Evolutionary conservation across 495 filamentous ascomycete species (phyloP).

Genomic region (Trichoderma orchidacearum): DNA sequence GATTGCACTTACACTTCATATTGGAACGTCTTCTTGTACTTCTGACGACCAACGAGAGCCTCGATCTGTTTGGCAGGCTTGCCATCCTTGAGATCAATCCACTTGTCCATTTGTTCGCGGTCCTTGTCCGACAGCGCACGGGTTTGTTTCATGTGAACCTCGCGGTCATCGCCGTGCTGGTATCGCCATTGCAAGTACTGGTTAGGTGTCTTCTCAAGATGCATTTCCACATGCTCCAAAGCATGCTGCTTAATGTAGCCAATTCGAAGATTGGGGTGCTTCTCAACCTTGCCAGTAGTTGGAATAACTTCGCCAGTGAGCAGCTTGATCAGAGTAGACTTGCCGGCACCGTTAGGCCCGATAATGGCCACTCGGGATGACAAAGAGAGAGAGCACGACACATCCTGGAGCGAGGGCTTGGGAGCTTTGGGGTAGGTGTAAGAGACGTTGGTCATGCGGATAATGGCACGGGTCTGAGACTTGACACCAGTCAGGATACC

Average conservation of each 20-base stretch:
- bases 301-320: constrained; percentile 93
- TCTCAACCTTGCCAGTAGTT: constrained; percentile 79
- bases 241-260: constrained; percentile 99
- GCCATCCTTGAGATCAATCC: constrained; percentile 71
- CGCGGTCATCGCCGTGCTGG: constrained; percentile 88
- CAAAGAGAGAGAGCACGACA: constrained; percentile 72
- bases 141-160: constrained; percentile 95
- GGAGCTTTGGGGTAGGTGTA: constrained; percentile 79
- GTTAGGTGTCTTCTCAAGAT: constrained; percentile 96
- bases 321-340: constrained; percentile 95
- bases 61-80: constrained; percentile 68
- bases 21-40: constrained; percentile 98
- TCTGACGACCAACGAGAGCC: constrained; percentile 85
- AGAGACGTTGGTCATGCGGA: constrained; percentile 83
- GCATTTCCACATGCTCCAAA: constrained; percentile 98
- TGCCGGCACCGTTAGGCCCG: constrained; percentile 94
- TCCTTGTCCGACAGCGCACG: constrained; percentile 78
- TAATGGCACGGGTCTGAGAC: constrained; percentile 81
- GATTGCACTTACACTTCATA: constrained; percentile 67
- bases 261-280: constrained; percentile 97
- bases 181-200: constrained; percentile 99
- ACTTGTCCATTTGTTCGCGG: constrained; percentile 78
- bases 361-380: constrained; percentile 94
- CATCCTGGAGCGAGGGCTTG: constrained; percentile 78
- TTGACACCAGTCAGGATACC: constrained; percentile 93